Percentiles rank a stretch among this genome's conserved stretches.
phyloP scores from a whole-genome alignment of 352 stramenopile genomes.

The Phytophthora lateralis region DNA sequence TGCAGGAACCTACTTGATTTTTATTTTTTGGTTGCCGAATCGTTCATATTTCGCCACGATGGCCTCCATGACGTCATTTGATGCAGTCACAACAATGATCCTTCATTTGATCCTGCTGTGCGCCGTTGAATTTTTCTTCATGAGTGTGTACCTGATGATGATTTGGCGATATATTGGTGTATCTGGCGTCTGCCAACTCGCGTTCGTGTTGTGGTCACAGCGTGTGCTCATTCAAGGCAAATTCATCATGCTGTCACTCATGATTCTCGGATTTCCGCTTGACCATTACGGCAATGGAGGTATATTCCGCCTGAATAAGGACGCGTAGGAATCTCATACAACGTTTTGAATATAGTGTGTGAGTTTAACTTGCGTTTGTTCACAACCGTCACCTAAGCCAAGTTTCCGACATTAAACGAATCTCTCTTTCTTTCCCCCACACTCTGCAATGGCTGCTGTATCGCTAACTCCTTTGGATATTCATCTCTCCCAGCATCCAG shows the following conservation, averaged over 20 bases:
- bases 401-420: too few relatives aligned
- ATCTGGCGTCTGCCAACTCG: slow-evolving; percentile 23
- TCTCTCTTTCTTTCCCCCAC: too few relatives aligned
- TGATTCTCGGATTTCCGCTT: slow-evolving; percentile 38
- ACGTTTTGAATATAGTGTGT: too few relatives aligned
- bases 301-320: slow-evolving; percentile 14
- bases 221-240: slow-evolving; percentile 31
- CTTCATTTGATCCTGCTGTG: slow-evolving; percentile 18
- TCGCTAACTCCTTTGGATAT: neutral
- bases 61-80: slow-evolving; percentile 16
- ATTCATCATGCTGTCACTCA: slow-evolving; percentile 16
- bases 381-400: too few relatives aligned
- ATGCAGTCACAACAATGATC: slow-evolving; percentile 9
- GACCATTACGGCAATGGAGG: slow-evolving; percentile 32
- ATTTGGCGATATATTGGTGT: slow-evolving; percentile 13
- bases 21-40: slow-evolving; percentile 33
- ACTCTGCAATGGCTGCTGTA: neutral
- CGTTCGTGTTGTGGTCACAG: slow-evolving; percentile 39
- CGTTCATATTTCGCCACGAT: slow-evolving; percentile 33
- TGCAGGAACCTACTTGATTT: slow-evolving; percentile 24
- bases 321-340: neutral
- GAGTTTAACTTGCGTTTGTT: neutral
- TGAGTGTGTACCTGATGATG: slow-evolving; percentile 25
- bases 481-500: too few relatives aligned
- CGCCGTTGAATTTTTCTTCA: slow-evolving; percentile 19